Base-by-base conservation (phyloP, 352 stramenopile species). In the Phytophthora megakarya region DNA sequence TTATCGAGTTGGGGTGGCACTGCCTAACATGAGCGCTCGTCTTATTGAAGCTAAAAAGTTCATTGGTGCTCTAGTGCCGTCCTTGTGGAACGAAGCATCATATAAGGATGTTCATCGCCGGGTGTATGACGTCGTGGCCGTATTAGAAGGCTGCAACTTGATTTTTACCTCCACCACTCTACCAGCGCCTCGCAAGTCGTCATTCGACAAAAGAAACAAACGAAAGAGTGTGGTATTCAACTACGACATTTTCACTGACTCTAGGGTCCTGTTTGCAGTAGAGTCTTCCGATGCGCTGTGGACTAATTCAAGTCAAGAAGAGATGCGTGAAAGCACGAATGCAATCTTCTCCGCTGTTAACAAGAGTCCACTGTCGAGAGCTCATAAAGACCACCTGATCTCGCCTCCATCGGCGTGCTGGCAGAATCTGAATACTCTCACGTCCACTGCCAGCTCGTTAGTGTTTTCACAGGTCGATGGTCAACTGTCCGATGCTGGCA, bases 101-200 rank as follows among this genome's bases (percentile, higher is more conserved):
- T 61, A 71, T 15, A 61, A 49, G 26, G 81, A 90, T 50, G 69
- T 81, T 12, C 80, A 80, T 47, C 81, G 83, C 4, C 81, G 83
- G 1, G 60, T 92, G 18, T 92, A 92, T 45, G 81, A 90, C 26
- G 78, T 90, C 22, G 80, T 86, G 25, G 81, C 81, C 0, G 78
- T 92, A 22, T 69, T 92, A 33, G 67, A 51, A 3, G 81, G 61
- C 49, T 84, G 84, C 61, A 80, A 79, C 44, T 49, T 89, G 28
- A 66, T 92, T 8, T 45, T 59, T 32, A 73, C 26, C 33, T 74
- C 48, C 28, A 11, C 30, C 30, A 35, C 30, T 15, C 1, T 11
- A 35, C 8, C 30, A 35, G 13, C 8, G 30, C 13, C 30, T 35
- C 37, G 60, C 16, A 54, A 57, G 9, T 39, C 49, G 35, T 51